Evolutionary conservation across 345 rosid genomes (phyloP).

Genomic region (Salix exigua): DNA sequence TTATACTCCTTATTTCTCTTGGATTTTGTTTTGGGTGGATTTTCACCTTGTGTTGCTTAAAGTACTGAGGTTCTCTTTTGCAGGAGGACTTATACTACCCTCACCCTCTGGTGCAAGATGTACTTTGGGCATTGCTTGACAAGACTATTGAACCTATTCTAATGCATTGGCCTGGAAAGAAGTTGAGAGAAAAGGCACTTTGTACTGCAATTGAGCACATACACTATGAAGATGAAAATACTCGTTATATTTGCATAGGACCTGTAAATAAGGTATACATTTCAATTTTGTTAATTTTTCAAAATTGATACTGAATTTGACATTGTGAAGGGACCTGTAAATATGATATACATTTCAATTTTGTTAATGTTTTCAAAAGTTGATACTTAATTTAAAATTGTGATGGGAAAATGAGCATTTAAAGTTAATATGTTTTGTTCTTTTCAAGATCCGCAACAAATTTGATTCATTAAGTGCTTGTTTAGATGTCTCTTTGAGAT

Average conservation of each 20-base stretch:
- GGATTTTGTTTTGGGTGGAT: not conserved
- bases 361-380: not conserved
- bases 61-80: conserved; percentile 5
- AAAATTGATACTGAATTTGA: not conserved
- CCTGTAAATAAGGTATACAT: conserved; percentile 85
- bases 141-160: conserved; percentile 73
- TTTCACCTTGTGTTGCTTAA: not conserved
- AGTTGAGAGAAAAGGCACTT: conserved; percentile 83
- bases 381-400: not conserved
- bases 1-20: not conserved
- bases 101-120: conserved; percentile 82
- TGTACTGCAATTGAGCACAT: conserved; percentile 57
- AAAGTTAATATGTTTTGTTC: not conserved
- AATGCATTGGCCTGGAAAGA: conserved; percentile 86
- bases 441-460: not conserved
- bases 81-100: conserved; percentile 98
- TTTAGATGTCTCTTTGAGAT: conserved; percentile 8
- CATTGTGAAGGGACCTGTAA: conserved; percentile 59
- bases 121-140: conserved; percentile 73
- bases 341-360: conserved; percentile 53
- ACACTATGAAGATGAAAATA: conserved; percentile 94
- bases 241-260: conserved; percentile 90
- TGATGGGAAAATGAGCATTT: not conserved
- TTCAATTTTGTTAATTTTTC: conserved; percentile 8
- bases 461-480: not conserved